phyloP scores from a whole-genome alignment of 2,329 filamentous ascomycete genomes.

The Magnaporthales sp. region DNA sequence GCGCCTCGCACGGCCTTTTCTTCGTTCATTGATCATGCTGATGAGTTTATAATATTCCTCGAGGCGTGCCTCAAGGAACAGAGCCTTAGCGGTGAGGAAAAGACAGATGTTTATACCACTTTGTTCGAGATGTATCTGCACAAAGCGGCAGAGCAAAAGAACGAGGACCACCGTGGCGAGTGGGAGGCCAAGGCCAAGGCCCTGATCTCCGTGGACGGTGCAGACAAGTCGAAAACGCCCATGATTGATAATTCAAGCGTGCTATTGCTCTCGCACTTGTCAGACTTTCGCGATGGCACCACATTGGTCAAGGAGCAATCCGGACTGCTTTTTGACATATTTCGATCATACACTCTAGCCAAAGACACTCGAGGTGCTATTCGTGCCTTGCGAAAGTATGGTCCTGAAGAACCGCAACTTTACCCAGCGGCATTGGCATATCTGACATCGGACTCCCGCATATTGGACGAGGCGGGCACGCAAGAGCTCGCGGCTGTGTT shows the following conservation, averaged over 20 bases:
- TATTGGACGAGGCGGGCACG: slow-evolving; percentile 75
- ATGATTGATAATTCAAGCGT: slow-evolving; percentile 94
- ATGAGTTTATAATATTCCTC: slow-evolving; percentile 86
- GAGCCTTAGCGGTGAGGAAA: slow-evolving; percentile 63
- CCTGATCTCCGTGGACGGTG: slow-evolving; percentile 60
- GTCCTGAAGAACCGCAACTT: slow-evolving; percentile 79
- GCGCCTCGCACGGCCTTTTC: slow-evolving; percentile 87
- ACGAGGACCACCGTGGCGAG: slow-evolving; percentile 55
- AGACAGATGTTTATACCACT: slow-evolving; percentile 83
- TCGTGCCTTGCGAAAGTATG: slow-evolving; percentile 84
- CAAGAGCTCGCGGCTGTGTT: slow-evolving; percentile 76
- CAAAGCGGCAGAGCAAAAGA: slow-evolving; percentile 69
- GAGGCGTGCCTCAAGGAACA: slow-evolving; percentile 75
- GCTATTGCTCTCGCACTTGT: slow-evolving; percentile 82
- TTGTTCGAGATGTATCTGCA: slow-evolving; percentile 98
- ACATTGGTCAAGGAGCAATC: slow-evolving; percentile 91
- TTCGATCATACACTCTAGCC: slow-evolving; percentile 87
- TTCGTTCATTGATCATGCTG: slow-evolving; percentile 87
- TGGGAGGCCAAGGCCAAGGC: slow-evolving; percentile 91
- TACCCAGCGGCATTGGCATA: slow-evolving; percentile 91
- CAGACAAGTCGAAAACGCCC: slow-evolving; percentile 32
- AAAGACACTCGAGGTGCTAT: slow-evolving; percentile 89
- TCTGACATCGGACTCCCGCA: slow-evolving; percentile 74
- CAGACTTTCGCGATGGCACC: slow-evolving; percentile 82
- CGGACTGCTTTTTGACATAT: slow-evolving; percentile 87